phyloP scores from a whole-genome alignment of 805 yeast species.

The Candida manassasensis region DNA sequence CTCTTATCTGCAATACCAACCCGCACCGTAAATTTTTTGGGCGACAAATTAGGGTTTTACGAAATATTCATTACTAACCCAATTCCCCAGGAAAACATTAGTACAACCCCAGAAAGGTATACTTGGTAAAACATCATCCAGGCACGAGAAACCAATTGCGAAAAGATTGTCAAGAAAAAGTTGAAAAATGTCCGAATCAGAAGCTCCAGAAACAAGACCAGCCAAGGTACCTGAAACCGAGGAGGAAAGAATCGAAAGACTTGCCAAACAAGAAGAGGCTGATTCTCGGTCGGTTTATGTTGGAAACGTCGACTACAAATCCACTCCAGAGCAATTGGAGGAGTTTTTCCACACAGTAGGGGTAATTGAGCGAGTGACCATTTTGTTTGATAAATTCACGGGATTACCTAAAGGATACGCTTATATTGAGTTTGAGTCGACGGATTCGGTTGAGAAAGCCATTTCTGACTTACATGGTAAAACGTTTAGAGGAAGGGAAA shows the following conservation, averaged over 20 bases:
- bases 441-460: conserved; percentile 43
- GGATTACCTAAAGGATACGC: conserved; percentile 58
- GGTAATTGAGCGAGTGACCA: conserved; percentile 47
- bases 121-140: neutral
- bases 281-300: conserved; percentile 54
- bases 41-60: neutral
- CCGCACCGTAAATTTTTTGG: neutral
- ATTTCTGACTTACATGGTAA: conserved; percentile 37
- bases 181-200: conserved; percentile 4
- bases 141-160: neutral
- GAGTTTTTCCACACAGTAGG: conserved; percentile 43
- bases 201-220: conserved; percentile 5
- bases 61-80: neutral
- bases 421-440: conserved; percentile 50
- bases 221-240: conserved; percentile 19
- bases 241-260: conserved; percentile 27
- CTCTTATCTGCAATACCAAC: neutral
- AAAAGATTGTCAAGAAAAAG: neutral
- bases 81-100: neutral
- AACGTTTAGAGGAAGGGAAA: conserved; percentile 41
- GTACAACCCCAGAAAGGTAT: neutral
- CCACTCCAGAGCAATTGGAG: conserved; percentile 50
- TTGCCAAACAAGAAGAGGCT: conserved; percentile 38
- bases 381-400: conserved; percentile 41
- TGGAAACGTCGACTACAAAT: conserved; percentile 44